A percentile compares a stretch with the other conserved stretches of the same genome.
Conservation (phyloP, 345 rosid genomes). For the Acer negundo region DNA sequence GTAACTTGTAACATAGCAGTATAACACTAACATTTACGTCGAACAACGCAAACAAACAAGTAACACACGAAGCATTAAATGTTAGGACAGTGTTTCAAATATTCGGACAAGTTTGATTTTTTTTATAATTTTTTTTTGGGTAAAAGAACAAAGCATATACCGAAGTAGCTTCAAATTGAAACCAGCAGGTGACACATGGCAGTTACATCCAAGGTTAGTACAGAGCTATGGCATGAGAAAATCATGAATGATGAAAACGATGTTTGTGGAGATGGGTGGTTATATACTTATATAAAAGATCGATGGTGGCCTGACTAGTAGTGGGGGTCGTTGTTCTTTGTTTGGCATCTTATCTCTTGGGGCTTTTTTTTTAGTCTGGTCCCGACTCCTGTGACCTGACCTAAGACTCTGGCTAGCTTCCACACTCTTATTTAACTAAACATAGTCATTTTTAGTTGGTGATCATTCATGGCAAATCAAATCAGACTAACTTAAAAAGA, state of each 20-base stretch:
- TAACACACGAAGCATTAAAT: slow-evolving; percentile 27
- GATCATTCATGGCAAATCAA: background rate
- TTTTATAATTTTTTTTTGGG: slow-evolving; percentile 9
- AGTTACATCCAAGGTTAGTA: background rate
- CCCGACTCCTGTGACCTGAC: slow-evolving; percentile 2
- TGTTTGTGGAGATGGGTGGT: background rate
- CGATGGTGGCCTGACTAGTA: background rate
- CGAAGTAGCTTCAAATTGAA: background rate
- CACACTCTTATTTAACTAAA: background rate
- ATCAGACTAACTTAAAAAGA: background rate
- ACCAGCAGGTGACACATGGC: slow-evolving; percentile 2
- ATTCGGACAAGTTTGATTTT: slow-evolving; percentile 41
- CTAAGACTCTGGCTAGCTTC: background rate
- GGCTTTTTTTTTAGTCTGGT: background rate
- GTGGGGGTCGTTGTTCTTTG: background rate
- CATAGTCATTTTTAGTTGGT: background rate
- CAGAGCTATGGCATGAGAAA: background rate
- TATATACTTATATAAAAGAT: no score
- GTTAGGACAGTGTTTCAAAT: slow-evolving; percentile 44
- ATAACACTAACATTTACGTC: background rate
- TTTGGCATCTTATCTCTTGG: background rate
- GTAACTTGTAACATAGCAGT: background rate
- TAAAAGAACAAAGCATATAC: background rate
- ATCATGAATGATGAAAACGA: background rate
- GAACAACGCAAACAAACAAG: slow-evolving; percentile 6